Evolutionary conservation across 805 yeast species (phyloP), one percentile per base, ranked within the genome.

Genomic region (Zygosaccharomyces kombuchaensis): DNA sequence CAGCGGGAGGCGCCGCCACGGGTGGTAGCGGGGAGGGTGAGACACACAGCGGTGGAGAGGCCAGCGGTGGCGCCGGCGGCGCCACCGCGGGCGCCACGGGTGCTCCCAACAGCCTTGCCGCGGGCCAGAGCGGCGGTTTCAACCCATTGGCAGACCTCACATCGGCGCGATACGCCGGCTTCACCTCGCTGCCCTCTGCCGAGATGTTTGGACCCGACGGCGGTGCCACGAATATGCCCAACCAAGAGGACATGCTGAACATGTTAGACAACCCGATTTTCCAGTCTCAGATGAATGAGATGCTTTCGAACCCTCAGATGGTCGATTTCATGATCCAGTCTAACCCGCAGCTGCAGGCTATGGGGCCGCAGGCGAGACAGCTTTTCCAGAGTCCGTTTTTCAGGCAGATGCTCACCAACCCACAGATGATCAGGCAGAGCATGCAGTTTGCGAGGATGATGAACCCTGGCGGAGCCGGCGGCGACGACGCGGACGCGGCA

Each of bases 101-200:
- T 6, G 81, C 82, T 17, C 96, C 97, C n/a, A 65, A 81, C 13
- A 87, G 83, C 59, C 75, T 91, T 39, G 80, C 96, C 3, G 78
- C 97, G 2, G 99, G 99, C 4, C 65, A 60, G 48, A 84, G 80
- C 52, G 93, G 91, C 9, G 77, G 95, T 0, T 87, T 84, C 66
- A 88, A 93, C 66, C 95, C 96, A 30, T 74, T 93, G 58, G 90
- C 96, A 9, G 96, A 85, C 53, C 73, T 91, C 53, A 91, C 98
- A 0, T 91, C 96, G 40, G 98, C 98, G 1, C 79, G 97, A 44
- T 93, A 89, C 60, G 97, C 98, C 2, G 99, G 99, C 1, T 82
- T 80, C 57, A 69, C 72, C 40, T 90, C 88, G 57, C 73, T 93
- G 66, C 98, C 99, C 4, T 76, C 86, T 2, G 87, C 88, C 1